These are phyloP conservation scores for Starmerella davenportii DNA, from an alignment of 805 yeast species.

Conservation along the genomic window DNA sequence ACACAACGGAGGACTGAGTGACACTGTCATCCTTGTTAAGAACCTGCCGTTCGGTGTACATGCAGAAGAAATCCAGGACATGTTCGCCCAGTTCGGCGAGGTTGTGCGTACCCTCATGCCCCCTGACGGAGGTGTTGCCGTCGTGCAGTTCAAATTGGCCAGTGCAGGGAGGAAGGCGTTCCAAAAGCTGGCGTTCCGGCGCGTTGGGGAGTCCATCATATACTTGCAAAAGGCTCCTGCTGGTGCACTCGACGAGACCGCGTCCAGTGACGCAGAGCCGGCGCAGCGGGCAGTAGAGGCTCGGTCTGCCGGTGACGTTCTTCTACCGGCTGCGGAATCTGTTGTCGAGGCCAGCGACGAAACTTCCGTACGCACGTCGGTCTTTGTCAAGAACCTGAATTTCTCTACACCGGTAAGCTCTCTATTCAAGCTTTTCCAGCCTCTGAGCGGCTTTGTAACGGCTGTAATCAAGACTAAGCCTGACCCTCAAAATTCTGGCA, in stretches of 20 bases:
- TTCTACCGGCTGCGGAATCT: conserved; percentile 18
- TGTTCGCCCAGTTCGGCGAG: conserved; percentile 67
- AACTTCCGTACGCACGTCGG: conserved; percentile 72
- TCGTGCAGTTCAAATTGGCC: conserved; percentile 68
- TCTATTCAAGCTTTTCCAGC: conserved; percentile 43
- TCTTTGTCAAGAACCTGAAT: conserved; percentile 82
- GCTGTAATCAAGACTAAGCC: conserved; percentile 79
- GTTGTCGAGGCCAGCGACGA: conserved; percentile 25
- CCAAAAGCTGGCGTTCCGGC: conserved; percentile 65
- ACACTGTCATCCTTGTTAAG: conserved; percentile 62
- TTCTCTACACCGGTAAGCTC: conserved; percentile 52
- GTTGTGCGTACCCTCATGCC: conserved; percentile 75
- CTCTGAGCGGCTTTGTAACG: conserved; percentile 59
- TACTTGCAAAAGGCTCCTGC: conserved; percentile 91
- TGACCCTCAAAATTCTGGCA: conserved; percentile 54
- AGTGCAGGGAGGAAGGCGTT: conserved; percentile 83
- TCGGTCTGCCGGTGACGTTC: conserved; percentile 13
- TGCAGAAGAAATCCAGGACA: conserved; percentile 57
- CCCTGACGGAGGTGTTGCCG: conserved; percentile 89
- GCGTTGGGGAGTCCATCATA: conserved; percentile 71
- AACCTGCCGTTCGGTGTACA: conserved; percentile 84
- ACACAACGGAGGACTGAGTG: conserved; percentile 50
- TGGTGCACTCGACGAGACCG: conserved; percentile 40
- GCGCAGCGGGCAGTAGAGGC: conserved; percentile 27
- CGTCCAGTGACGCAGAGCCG: conserved; percentile 21